phyloP scores from a whole-genome alignment of 1,139 yeast genomes.

The Candida dubliniensis region DNA sequence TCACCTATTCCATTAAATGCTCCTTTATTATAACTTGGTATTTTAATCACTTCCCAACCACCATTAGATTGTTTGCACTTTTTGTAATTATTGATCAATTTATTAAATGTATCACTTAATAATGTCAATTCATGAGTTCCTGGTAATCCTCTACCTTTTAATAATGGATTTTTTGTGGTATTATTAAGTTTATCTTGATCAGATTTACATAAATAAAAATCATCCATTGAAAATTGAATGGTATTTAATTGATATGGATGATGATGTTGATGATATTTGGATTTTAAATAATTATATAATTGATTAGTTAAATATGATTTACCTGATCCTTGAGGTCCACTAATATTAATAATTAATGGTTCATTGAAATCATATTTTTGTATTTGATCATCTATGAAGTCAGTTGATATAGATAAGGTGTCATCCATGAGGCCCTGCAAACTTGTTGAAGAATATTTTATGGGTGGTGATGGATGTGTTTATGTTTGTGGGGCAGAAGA shows the following conservation, averaged over 20 bases:
- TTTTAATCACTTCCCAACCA: conserved; percentile 24
- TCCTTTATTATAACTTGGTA: conserved; percentile 83
- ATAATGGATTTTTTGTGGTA: conserved; percentile 46
- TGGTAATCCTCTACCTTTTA: conserved; percentile 85
- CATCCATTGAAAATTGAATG: conserved; percentile 78
- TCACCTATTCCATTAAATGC: conserved; percentile 78
- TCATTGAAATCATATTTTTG: conserved; percentile 6
- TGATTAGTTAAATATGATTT: conserved; percentile 66
- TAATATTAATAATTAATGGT: conserved; percentile 67
- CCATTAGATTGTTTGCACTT: background rate
- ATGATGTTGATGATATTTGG: conserved; percentile 32
- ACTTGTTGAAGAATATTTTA: too few relatives aligned
- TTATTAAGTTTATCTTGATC: conserved; percentile 53
- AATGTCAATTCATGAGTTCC: conserved; percentile 80
- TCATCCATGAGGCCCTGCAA: too few relatives aligned
- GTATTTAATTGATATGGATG: too few relatives aligned
- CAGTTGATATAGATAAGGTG: background rate
- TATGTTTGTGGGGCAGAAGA: too few relatives aligned
- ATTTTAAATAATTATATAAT: conserved; percentile 37
- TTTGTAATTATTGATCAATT: conserved; percentile 15
- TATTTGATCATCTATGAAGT: conserved; percentile 1
- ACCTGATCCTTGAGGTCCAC: conserved; percentile 95
- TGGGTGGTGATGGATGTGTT: too few relatives aligned
- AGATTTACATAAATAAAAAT: conserved; percentile 67
- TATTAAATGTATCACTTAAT: conserved; percentile 19